Percentiles rank a stretch among this genome's conserved stretches.
Evolutionary conservation across 306 rosid genomes (phyloP).

Genomic region (Spatholobus suberectus): DNA sequence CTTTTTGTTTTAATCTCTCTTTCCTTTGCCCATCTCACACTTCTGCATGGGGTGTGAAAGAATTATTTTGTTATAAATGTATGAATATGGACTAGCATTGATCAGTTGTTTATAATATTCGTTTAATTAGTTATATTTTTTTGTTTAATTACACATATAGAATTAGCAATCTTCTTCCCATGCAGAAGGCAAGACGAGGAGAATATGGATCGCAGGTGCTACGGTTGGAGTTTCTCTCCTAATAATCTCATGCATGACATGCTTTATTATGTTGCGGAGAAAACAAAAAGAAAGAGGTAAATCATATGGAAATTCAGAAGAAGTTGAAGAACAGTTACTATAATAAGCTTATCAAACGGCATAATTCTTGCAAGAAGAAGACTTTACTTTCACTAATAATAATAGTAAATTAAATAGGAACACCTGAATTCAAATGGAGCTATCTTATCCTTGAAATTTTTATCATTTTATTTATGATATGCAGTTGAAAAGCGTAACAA

Average conservation of each 20-base stretch:
- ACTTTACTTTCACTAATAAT: background rate
- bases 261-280: background rate
- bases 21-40: no score
- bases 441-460: background rate
- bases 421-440: background rate
- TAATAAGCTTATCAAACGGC: background rate
- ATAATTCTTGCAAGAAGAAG: background rate
- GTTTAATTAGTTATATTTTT: background rate
- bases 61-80: background rate
- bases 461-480: background rate
- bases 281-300: slow-evolving; percentile 29
- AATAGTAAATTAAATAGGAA: background rate
- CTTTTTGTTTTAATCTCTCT: no score
- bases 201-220: background rate
- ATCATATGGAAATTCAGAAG: background rate
- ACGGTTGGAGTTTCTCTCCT: background rate
- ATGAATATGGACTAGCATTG: background rate
- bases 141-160: background rate
- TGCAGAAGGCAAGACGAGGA: background rate
- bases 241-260: background rate
- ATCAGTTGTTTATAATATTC: background rate
- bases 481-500: background rate
- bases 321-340: background rate
- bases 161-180: background rate
- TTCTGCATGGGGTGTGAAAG: no score